phyloP scores from a whole-genome alignment of 495 filamentous ascomycete genomes.

The Jackrogersella multiformis region DNA sequence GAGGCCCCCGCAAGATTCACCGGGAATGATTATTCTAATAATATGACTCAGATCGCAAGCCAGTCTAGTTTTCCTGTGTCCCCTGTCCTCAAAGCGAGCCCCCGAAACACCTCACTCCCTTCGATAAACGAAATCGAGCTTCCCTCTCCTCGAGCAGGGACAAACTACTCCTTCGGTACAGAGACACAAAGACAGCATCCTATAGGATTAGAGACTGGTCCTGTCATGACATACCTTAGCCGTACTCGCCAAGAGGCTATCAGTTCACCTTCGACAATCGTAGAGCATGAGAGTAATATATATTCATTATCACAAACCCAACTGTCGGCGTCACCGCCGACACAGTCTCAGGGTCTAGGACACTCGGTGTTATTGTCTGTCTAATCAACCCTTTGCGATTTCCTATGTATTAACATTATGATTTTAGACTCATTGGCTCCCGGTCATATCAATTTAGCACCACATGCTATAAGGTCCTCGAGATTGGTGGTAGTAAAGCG shows the following conservation, averaged over 20 bases:
- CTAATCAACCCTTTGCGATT: not conserved
- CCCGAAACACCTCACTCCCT: slow-evolving; percentile 23
- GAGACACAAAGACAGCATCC: not conserved
- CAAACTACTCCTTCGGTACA: not conserved
- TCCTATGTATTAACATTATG: not conserved
- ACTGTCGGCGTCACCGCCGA: slow-evolving; percentile 1
- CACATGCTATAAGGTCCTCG: slow-evolving; percentile 9
- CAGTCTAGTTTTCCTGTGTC: slow-evolving; percentile 15
- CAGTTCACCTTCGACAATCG: not conserved
- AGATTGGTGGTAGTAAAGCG: slow-evolving; percentile 4
- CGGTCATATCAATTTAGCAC: slow-evolving; percentile 16
- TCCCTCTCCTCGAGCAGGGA: slow-evolving; percentile 18
- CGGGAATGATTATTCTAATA: not conserved
- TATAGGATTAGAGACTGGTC: not conserved
- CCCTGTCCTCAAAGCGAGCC: slow-evolving; percentile 24
- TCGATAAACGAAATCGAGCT: slow-evolving; percentile 40
- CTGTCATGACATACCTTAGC: slow-evolving; percentile 24
- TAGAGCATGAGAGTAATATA: not conserved
- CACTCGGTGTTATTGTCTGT: slow-evolving; percentile 22
- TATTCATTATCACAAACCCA: not conserved
- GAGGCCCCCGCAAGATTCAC: slow-evolving; percentile 13
- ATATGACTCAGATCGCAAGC: not conserved
- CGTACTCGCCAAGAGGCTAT: not conserved
- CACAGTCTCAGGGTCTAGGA: slow-evolving; percentile 7
- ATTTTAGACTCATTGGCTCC: slow-evolving; percentile 20